Evolutionary conservation across 768 basidiomycete genomes (phyloP).

Genomic region (Paxillus rubicundulus): DNA sequence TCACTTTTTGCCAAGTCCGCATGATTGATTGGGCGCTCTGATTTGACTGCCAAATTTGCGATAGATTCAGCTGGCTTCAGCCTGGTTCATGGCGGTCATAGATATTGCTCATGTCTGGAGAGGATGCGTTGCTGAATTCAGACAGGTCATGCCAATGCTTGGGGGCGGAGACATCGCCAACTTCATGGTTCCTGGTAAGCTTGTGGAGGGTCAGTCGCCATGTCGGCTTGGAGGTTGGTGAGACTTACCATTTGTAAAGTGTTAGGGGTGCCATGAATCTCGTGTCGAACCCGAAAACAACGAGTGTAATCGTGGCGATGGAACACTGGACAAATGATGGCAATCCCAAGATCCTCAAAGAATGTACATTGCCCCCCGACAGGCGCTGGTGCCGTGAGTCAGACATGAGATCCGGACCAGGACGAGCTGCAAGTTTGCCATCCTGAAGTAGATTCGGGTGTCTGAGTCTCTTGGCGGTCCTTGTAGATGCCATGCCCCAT

Average conservation of each 20-base stretch:
- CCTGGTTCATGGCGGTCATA: conserved; percentile 93
- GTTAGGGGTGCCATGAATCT: conserved; percentile 93
- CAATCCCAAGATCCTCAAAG: conserved; percentile 73
- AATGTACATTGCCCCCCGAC: conserved; percentile 82
- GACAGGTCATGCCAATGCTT: conserved; percentile 86
- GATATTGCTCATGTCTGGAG: conserved; percentile 64
- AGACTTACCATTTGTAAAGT: conserved; percentile 38
- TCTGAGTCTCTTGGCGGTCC: neutral
- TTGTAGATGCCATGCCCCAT: neutral
- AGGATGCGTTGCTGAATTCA: neutral
- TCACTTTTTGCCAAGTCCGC: conserved; percentile 68
- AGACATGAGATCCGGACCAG: conserved; percentile 81
- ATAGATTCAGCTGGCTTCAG: conserved; percentile 79
- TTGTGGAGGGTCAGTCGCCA: conserved; percentile 56
- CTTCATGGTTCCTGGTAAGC: conserved; percentile 93
- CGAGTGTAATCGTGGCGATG: conserved; percentile 82
- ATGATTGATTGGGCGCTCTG: neutral
- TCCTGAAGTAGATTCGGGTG: conserved; percentile 50
- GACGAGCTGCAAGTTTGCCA: conserved; percentile 76
- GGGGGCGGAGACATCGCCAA: conserved; percentile 88
- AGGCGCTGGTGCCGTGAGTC: conserved; percentile 79
- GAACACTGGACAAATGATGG: conserved; percentile 86
- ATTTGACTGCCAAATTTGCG: neutral
- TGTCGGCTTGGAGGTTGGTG: neutral
- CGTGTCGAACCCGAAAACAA: conserved; percentile 88